phyloP scores from a whole-genome alignment of 768 basidiomycete genomes.

The Calvatia gigantea region DNA sequence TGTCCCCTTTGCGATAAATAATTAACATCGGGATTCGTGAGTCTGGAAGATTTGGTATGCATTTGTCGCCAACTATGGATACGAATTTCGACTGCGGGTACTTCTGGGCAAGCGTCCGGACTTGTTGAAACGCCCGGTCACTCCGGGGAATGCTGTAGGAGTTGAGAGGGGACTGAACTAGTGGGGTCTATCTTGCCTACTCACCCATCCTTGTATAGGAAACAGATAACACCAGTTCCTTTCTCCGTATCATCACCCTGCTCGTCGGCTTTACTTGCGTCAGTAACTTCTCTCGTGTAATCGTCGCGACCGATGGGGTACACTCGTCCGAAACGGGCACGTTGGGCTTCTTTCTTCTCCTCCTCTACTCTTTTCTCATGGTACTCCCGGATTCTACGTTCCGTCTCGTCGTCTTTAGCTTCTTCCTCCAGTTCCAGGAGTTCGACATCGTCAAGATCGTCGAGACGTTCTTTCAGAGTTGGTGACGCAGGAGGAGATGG shows the following conservation, averaged over 20 bases:
- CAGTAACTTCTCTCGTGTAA: slow-evolving; percentile 93
- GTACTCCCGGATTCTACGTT: slow-evolving; percentile 67
- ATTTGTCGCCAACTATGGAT: slow-evolving; percentile 91
- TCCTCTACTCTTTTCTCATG: slow-evolving; percentile 63
- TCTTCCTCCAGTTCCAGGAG: slow-evolving; percentile 72
- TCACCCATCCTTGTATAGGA: slow-evolving; percentile 93
- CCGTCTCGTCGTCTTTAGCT: slow-evolving; percentile 69
- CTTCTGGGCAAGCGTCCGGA: slow-evolving; percentile 69
- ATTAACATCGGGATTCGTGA: slow-evolving; percentile 88
- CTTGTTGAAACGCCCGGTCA: slow-evolving; percentile 67
- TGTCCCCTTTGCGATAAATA: slow-evolving; percentile 89
- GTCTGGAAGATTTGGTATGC: slow-evolving; percentile 95
- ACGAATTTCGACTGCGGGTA: slow-evolving; percentile 95
- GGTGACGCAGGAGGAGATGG: slow-evolving; percentile 84
- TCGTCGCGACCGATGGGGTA: slow-evolving; percentile 91
- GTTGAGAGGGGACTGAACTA: not conserved
- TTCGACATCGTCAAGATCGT: slow-evolving; percentile 59
- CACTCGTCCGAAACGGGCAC: slow-evolving; percentile 76
- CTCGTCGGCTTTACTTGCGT: slow-evolving; percentile 74
- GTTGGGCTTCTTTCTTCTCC: slow-evolving; percentile 51
- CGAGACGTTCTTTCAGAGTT: slow-evolving; percentile 62
- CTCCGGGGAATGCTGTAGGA: slow-evolving; percentile 69
- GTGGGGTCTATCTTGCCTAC: slow-evolving; percentile 22
- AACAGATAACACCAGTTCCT: slow-evolving; percentile 92
- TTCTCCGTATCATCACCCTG: slow-evolving; percentile 59